Base-by-base conservation (phyloP, 2,329 filamentous ascomycete genomes). In the Cladophialophora yegresii region DNA sequence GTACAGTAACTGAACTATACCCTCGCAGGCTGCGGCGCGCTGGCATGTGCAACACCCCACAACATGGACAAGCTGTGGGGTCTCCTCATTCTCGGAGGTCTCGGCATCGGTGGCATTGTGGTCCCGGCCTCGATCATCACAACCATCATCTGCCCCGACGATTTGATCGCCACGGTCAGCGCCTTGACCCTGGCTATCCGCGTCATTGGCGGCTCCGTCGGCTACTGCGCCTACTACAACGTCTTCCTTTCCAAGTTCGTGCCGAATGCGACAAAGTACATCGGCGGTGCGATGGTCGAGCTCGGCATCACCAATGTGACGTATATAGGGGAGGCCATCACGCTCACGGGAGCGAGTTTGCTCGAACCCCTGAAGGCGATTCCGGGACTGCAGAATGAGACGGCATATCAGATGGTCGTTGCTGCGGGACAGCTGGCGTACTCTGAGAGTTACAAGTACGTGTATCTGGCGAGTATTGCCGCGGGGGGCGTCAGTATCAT, bases 101-200 rank as follows among this genome's bases (percentile, higher is more conserved):
- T 89, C 1, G 88, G 88, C 6, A 85, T 89, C 4, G 88, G 87
- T 4, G 87, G 85, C 0, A 87, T 90, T 54, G 84, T 89, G 10
- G 84, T 90, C 2, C 88, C 87, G 0, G 84, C 85, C 0, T 86
- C 85, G 0, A 87, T 89, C 68, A 87, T 90, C 64, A 85, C 85
- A 3, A 87, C 86, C 9, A 89, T 90, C 70, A 86, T 89, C 68
- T 89, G 87, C 67, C 87, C 87, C 0, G 85, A 88, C 75, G 78
- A 90, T 58, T 79, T 90, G 3, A 90, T 90, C 67, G 88, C 86
- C 10, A 90, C 87, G 1, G 82, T 89, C 51, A 84, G 87, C 0
- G 86, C 88, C 6, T 78, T 91, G 28, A 89, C 88, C 0, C 82
- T 90, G 23, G 83, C 86, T 16, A 85, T 90, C 69, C 86, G 88